Evolutionary conservation across 1,284 basidiomycete species (phyloP), one percentile per base, ranked within the genome.

Genomic region (Cryptococcus hybrid): DNA sequence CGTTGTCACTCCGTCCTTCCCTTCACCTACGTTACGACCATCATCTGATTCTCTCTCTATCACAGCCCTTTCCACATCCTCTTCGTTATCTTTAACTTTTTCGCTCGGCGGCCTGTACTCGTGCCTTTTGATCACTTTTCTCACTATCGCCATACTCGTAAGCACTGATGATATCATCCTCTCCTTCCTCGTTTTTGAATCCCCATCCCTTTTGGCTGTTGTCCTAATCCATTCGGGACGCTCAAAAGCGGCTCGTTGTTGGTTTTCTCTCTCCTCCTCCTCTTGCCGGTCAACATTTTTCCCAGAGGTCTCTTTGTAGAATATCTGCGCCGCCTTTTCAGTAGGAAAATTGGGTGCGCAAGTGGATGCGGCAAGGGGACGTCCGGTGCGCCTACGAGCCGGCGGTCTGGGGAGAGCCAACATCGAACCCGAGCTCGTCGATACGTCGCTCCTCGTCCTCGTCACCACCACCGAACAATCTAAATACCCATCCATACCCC

Each of bases 81-180:
- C 18, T 18, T 18, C 18, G 18, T 18, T 18, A 18, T 18, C 18
- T 18, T n/a, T n/a, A n/a, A n/a, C n/a, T n/a, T 18, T 18, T 18
- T 18, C 18, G 18, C 18, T 18, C 18, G 18, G 18, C n/a, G 40
- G n/a, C 40, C 40, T 42, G 9, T 42, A 9, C 40, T 42, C 40
- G 9, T 42, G 9, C n/a, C 40, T 42, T 42, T 42, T 42, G 9
- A 2, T 42, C 40, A n/a, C 9, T n/a, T n/a, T 42, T n/a, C n/a
- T 42, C 40, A 42, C 40, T n/a, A 42, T 42, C n/a, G 40, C n/a
- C 30, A 11, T 47, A 46, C 6, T 38, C 54, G 35, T 51, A 56
- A 6, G 54, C 18, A n/a, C 48, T 51, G 34, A 56, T 56, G 34
- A 56, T 51, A 24, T 56, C 54, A 35, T n/a, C n/a, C n/a, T 36